phyloP scores from a whole-genome alignment of 352 stramenopile species.

The Phytophthora pistaciae region DNA sequence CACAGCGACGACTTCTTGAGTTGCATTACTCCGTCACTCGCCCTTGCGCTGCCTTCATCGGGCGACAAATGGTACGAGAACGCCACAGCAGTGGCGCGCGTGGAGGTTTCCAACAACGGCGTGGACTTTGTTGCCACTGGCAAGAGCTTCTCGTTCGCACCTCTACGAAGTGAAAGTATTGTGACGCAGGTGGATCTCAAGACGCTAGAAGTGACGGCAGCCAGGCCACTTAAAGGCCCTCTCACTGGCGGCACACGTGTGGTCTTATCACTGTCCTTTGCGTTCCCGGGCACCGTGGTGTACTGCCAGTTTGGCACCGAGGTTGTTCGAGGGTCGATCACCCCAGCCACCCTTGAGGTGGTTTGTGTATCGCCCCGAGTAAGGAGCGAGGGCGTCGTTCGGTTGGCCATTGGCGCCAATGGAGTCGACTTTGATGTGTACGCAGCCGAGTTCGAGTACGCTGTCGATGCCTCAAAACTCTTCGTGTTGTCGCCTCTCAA shows the following conservation, averaged over 20 bases:
- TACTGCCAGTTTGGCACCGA: conserved; percentile 68
- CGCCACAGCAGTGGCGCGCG: conserved; percentile 23
- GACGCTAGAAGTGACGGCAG: conserved; percentile 42
- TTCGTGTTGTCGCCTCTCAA: conserved; percentile 49
- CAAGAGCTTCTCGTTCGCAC: conserved; percentile 40
- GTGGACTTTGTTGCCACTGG: conserved; percentile 44
- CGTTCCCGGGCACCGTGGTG: conserved; percentile 33
- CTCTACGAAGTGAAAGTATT: conserved; percentile 5
- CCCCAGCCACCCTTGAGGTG: conserved; percentile 23
- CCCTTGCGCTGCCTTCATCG: conserved; percentile 14
- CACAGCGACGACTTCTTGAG: conserved; percentile 36
- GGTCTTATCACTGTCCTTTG: conserved; percentile 33
- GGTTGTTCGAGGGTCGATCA: conserved; percentile 38
- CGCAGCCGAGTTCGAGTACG: conserved; percentile 57
- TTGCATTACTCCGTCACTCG: conserved; percentile 42
- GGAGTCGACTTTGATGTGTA: conserved; percentile 61
- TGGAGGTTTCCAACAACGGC: conserved; percentile 63
- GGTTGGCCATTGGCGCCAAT: conserved; percentile 56
- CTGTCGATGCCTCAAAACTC: conserved; percentile 25
- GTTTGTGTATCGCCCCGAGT: conserved; percentile 35
- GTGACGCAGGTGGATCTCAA: conserved; percentile 11
- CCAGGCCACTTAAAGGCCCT: conserved; percentile 59
- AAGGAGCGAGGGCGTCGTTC: conserved; percentile 13
- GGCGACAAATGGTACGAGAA: conserved; percentile 24
- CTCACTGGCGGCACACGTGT: conserved; percentile 67